A percentile compares a stretch with the other conserved stretches of the same genome.
Conservation (phyloP, 495 filamentous ascomycete genomes). For the Podospora australis region DNA sequence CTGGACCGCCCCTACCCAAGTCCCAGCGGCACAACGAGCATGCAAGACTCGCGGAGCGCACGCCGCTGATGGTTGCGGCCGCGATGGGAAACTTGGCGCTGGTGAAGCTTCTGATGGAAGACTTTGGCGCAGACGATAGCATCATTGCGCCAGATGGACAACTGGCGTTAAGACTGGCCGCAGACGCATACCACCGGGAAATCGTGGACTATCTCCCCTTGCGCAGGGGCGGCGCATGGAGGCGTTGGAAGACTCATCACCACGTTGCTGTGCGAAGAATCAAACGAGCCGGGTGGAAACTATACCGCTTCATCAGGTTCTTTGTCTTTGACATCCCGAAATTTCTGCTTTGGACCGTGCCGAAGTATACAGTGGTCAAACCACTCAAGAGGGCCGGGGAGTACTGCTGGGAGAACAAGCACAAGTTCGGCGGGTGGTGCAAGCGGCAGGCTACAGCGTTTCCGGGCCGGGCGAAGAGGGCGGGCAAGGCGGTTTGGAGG, state of each 20-base stretch:
- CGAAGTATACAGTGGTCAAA: conserved; percentile 27
- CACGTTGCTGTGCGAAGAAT: conserved; percentile 17
- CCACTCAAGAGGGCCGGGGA: conserved; percentile 7
- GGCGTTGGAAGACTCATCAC: conserved; percentile 22
- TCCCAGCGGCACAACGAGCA: not conserved
- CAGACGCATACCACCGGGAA: conserved; percentile 21
- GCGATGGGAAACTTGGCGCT: conserved; percentile 19
- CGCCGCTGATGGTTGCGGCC: conserved; percentile 28
- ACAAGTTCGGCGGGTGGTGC: conserved; percentile 21
- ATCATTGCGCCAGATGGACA: conserved; percentile 26
- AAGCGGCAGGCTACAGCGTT: conserved; percentile 15
- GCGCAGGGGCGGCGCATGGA: conserved; percentile 26
- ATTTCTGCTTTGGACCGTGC: conserved; percentile 27
- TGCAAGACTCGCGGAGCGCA: conserved; percentile 16
- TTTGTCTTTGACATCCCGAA: conserved; percentile 26
- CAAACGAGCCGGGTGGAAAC: conserved; percentile 11
- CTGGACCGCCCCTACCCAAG: not conserved
- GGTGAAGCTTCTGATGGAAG: conserved; percentile 19
- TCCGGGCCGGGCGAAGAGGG: conserved; percentile 10
- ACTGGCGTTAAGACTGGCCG: conserved; percentile 26
- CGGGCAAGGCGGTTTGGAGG: conserved; percentile 16
- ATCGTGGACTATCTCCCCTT: conserved; percentile 26
- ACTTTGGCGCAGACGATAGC: conserved; percentile 22
- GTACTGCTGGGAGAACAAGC: conserved; percentile 25
- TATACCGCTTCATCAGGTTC: conserved; percentile 19